These are phyloP conservation scores for Aeschynomene evenia DNA, from an alignment of 306 rosid species.

Conservation along the genomic window DNA sequence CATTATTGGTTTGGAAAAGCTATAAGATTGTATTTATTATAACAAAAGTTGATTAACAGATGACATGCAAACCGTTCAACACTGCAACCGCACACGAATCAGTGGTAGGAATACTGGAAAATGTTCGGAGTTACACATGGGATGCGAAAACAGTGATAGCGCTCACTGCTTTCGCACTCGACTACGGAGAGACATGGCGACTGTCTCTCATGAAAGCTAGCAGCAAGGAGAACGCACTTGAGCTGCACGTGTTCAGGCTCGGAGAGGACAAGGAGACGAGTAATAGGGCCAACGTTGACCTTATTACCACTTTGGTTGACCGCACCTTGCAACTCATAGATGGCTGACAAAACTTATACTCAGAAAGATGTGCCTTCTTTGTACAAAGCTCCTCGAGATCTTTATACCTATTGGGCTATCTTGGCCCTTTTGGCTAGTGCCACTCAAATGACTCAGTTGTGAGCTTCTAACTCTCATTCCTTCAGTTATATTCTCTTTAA, in stretches of 20 bases:
- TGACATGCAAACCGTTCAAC: slow-evolving; percentile 8
- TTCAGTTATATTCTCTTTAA: too few relatives aligned
- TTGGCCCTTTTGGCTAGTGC: slow-evolving; percentile 45
- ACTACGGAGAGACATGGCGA: slow-evolving; percentile 54
- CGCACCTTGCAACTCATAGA: slow-evolving; percentile 33
- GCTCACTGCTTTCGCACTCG: slow-evolving; percentile 50
- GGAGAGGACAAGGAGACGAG: slow-evolving; percentile 6
- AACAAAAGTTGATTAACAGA: too few relatives aligned
- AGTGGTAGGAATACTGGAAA: slow-evolving; percentile 39
- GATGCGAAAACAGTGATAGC: slow-evolving; percentile 56
- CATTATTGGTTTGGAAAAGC: too few relatives aligned
- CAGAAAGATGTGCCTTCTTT: slow-evolving; percentile 34
- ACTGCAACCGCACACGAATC: slow-evolving; percentile 26
- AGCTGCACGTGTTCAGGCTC: slow-evolving; percentile 6
- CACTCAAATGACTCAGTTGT: slow-evolving; percentile 9
- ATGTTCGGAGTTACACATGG: slow-evolving; percentile 43
- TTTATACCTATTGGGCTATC: slow-evolving; percentile 51
- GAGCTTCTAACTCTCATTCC: not conserved
- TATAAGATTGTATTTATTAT: too few relatives aligned
- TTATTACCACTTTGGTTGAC: slow-evolving; percentile 37
- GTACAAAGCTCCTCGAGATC: slow-evolving; percentile 27
- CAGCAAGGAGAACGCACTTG: not conserved
- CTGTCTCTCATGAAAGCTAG: slow-evolving; percentile 31
- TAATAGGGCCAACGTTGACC: slow-evolving; percentile 19
- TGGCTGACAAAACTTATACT: not conserved